Conservation (phyloP, 2,329 filamentous ascomycete species). For the Fusarium verticillioides region DNA sequence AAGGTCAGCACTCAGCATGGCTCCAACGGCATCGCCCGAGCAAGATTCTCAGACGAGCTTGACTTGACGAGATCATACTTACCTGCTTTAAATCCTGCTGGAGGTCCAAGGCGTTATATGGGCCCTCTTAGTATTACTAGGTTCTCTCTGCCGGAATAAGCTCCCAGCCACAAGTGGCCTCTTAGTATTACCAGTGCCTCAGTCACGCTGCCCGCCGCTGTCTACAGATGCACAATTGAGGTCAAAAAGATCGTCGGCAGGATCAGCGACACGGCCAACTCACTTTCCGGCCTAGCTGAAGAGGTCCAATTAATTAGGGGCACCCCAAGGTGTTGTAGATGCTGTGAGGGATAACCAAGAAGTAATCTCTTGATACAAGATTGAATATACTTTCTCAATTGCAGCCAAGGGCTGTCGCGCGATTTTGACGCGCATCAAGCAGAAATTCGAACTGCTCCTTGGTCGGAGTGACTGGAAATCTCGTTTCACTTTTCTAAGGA, state of each 20-base stretch:
- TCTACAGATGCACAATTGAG: not conserved
- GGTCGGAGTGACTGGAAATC: rapidly evolving
- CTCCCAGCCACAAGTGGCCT: too few species aligned
- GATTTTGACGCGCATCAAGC: rapidly evolving
- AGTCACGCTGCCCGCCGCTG: not conserved
- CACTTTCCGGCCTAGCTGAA: rapidly evolving
- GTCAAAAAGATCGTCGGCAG: not conserved
- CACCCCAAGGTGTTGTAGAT: rapidly evolving
- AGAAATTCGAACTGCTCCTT: not conserved
- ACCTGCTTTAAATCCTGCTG: too few species aligned
- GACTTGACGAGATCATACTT: too few species aligned
- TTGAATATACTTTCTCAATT: not conserved
- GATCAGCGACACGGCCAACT: rapidly evolving
- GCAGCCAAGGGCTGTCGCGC: not conserved
- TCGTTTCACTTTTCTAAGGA: rapidly evolving
- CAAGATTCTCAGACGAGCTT: too few species aligned
- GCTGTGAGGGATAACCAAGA: not conserved
- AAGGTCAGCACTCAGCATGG: not conserved
- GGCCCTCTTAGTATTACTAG: not conserved
- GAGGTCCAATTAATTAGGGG: not conserved
- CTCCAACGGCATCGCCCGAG: too few species aligned
- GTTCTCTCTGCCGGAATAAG: too few species aligned
- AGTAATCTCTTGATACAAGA: not conserved
- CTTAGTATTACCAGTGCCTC: not conserved
- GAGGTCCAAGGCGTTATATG: too few species aligned